A percentile compares a stretch with the other conserved stretches of the same genome.
Evolutionary conservation across 768 basidiomycete species (phyloP).

Genomic region (Suillus luteus): DNA sequence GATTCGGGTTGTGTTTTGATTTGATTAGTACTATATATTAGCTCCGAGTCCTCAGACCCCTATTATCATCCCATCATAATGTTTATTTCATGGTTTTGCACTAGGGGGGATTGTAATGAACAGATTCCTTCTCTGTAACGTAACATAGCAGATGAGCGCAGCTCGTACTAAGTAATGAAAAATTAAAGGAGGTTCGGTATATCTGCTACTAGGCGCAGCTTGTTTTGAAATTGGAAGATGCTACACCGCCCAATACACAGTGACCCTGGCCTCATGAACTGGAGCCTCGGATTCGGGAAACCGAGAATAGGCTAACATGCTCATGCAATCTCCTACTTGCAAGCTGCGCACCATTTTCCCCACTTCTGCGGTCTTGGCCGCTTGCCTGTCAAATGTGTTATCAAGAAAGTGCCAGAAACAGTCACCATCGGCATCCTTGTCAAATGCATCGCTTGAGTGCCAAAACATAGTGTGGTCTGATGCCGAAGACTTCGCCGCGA

Average conservation of each 20-base stretch:
- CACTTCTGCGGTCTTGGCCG: not conserved
- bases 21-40: not conserved
- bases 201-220: not conserved
- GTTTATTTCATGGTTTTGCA: not conserved
- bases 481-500: not conserved
- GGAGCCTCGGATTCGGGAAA: not conserved
- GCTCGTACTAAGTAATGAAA: not conserved
- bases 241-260: slow-evolving; percentile 17
- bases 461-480: not conserved
- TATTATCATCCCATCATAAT: not conserved
- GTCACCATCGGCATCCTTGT: not conserved
- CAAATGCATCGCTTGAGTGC: not conserved
- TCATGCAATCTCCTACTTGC: slow-evolving; percentile 8
- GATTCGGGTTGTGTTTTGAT: not conserved
- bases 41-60: not conserved
- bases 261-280: slow-evolving; percentile 11
- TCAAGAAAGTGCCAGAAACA: slow-evolving; percentile 3
- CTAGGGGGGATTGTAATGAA: not conserved
- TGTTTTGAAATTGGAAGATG: not conserved
- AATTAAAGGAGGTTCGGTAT: not conserved
- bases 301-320: not conserved
- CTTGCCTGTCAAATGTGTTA: not conserved
- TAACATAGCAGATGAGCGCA: not conserved
- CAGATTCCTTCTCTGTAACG: not conserved
- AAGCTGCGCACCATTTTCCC: slow-evolving; percentile 2